Conservation (phyloP, 2,329 filamentous ascomycete genomes). For the Phoma sp. region DNA sequence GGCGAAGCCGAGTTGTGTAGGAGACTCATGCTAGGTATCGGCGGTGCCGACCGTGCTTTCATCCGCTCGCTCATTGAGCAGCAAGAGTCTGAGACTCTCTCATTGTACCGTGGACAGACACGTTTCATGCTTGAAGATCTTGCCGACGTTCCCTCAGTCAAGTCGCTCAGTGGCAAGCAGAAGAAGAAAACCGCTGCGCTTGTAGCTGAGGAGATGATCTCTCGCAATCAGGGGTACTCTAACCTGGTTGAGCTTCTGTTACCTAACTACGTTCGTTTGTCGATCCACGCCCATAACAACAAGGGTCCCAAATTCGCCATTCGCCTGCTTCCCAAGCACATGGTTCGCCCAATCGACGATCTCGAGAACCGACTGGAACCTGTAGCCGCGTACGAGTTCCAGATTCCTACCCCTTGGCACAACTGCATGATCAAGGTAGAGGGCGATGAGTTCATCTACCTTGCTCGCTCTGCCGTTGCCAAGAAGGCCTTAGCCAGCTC, state of each 20-base stretch:
- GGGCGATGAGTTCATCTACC: slow-evolving; percentile 38
- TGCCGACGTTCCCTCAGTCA: slow-evolving; percentile 32
- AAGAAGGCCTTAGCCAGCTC: slow-evolving; percentile 30
- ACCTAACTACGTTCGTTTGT: slow-evolving; percentile 56
- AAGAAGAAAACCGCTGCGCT: slow-evolving; percentile 46
- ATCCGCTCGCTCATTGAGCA: slow-evolving; percentile 39
- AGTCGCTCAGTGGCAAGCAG: slow-evolving; percentile 38
- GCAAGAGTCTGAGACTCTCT: slow-evolving; percentile 38
- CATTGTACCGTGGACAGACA: slow-evolving; percentile 47
- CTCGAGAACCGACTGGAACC: slow-evolving; percentile 40
- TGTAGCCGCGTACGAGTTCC: slow-evolving; percentile 38
- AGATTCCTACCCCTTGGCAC: slow-evolving; percentile 55
- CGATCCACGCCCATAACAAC: slow-evolving; percentile 57
- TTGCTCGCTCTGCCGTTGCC: slow-evolving; percentile 37
- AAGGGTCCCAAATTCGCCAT: slow-evolving; percentile 55
- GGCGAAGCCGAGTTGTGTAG: slow-evolving; percentile 40
- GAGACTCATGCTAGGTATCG: slow-evolving; percentile 39
- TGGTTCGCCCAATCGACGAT: slow-evolving; percentile 42
- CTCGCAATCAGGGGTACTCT: slow-evolving; percentile 58
- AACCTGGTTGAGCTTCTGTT: slow-evolving; percentile 57
- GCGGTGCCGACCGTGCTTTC: slow-evolving; percentile 32
- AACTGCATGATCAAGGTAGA: slow-evolving; percentile 50
- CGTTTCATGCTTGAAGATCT: slow-evolving; percentile 51
- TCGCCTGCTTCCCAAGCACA: slow-evolving; percentile 46
- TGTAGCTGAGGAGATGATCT: slow-evolving; percentile 50